These are phyloP conservation scores for Raphanus hybrid DNA, from an alignment of 441 rosid species.

Conservation along the genomic window DNA sequence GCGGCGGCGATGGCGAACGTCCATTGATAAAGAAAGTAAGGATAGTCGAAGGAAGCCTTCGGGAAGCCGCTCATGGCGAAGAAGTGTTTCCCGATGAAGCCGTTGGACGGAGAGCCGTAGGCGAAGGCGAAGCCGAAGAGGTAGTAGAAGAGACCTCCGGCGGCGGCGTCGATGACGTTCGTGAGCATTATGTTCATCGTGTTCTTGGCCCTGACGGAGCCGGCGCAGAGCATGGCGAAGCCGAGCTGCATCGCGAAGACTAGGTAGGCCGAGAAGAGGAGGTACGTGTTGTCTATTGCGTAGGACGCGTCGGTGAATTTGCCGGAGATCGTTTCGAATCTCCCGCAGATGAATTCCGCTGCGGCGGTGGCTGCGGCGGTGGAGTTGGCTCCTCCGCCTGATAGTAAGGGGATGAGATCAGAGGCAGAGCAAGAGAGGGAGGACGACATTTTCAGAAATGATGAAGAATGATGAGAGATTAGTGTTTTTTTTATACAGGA, in stretches of 20 bases:
- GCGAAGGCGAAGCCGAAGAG: conserved; percentile 45
- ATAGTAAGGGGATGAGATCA: conserved; percentile 34
- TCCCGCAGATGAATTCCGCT: conserved; percentile 37
- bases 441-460: conserved; percentile 25
- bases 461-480: background rate
- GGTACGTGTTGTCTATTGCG: conserved; percentile 44
- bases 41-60: conserved; percentile 33
- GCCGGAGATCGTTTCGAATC: conserved; percentile 31
- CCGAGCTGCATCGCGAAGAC: conserved; percentile 48
- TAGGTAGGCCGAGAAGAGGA: conserved; percentile 46
- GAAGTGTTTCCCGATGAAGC: conserved; percentile 42
- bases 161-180: conserved; percentile 44
- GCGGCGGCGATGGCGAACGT: conserved; percentile 62
- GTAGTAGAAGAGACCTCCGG: conserved; percentile 44
- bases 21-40: conserved; percentile 53
- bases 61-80: conserved; percentile 41
- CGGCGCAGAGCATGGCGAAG: conserved; percentile 48
- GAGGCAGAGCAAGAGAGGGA: conserved; percentile 35
- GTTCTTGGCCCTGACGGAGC: conserved; percentile 45
- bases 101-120: conserved; percentile 41
- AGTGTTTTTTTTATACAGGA: conserved; percentile 7
- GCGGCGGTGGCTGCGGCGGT: conserved; percentile 43
- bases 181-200: conserved; percentile 48
- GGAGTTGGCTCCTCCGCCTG: conserved; percentile 33
- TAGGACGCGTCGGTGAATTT: conserved; percentile 41